Conservation (phyloP, 176 grass and related monocot species). For the Chrysopogon serrulatus region DNA sequence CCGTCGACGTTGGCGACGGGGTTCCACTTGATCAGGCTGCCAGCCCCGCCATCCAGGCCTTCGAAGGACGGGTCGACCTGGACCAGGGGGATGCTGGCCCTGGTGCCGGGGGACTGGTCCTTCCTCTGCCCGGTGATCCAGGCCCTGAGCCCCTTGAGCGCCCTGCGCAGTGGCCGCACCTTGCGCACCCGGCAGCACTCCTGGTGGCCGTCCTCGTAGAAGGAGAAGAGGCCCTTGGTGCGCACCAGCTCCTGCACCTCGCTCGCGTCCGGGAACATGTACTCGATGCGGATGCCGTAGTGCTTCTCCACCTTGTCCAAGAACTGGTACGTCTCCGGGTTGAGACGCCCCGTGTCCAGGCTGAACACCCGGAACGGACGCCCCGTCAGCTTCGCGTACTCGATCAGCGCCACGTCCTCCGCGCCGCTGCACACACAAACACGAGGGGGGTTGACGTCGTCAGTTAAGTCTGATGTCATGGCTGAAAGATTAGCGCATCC, state of each 20-base stretch:
- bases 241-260: conserved; percentile 87
- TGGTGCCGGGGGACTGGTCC: conserved; percentile 84
- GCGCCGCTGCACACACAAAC: conserved; percentile 51
- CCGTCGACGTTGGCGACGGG: conserved; percentile 81
- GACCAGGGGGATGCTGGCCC: conserved; percentile 80
- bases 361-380: conserved; percentile 89
- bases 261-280: conserved; percentile 81
- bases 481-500: background rate
- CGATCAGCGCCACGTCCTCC: conserved; percentile 94
- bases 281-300: conserved; percentile 90
- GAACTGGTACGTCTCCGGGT: conserved; percentile 85
- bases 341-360: conserved; percentile 82
- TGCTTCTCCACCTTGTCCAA: conserved; percentile 91
- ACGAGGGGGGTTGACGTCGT: background rate
- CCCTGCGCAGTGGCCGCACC: conserved; percentile 73
- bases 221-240: conserved; percentile 95
- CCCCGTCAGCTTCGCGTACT: conserved; percentile 75
- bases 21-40: conserved; percentile 97
- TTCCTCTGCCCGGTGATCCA: conserved; percentile 98
- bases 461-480: background rate
- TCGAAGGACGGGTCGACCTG: conserved; percentile 90
- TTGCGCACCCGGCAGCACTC: conserved; percentile 93
- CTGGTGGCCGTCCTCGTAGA: conserved; percentile 96
- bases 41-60: conserved; percentile 58
- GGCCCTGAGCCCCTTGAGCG: conserved; percentile 66